phyloP scores from a whole-genome alignment of 148 eudicot genomes.

The Suaeda aralocaspica region DNA sequence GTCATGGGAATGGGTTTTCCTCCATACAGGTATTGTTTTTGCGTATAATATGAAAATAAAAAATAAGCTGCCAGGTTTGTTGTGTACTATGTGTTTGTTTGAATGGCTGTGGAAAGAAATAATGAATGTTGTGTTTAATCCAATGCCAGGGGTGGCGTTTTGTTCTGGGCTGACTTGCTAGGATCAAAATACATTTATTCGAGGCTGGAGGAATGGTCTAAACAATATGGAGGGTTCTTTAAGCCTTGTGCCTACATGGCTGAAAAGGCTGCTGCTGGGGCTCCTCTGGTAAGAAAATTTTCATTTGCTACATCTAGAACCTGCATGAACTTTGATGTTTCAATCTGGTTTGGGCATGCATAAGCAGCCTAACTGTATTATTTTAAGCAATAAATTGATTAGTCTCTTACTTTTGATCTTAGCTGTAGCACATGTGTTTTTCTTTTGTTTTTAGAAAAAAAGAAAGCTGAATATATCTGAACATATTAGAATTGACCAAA shows the following conservation, averaged over 20 bases:
- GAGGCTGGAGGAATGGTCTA: conserved; percentile 80
- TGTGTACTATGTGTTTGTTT: not conserved
- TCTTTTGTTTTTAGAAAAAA: too few species aligned
- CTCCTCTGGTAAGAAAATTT: conserved; percentile 58
- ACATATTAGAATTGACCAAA: too few species aligned
- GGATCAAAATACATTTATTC: conserved; percentile 83
- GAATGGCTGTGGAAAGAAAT: not conserved
- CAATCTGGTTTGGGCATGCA: too few species aligned
- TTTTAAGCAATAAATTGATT: too few species aligned
- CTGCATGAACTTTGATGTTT: not conserved
- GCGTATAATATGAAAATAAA: not conserved
- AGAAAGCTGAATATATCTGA: too few species aligned
- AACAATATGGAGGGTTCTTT: conserved; percentile 67
- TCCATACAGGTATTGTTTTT: conserved; percentile 67
- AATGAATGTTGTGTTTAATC: conserved; percentile 4
- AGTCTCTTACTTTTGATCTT: too few species aligned
- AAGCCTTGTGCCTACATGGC: conserved; percentile 88
- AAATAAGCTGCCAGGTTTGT: not conserved
- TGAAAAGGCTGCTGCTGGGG: conserved; percentile 74
- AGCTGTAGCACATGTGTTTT: too few species aligned
- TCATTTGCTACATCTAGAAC: not conserved
- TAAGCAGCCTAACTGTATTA: too few species aligned
- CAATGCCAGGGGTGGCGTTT: conserved; percentile 66
- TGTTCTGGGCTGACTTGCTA: conserved; percentile 87
- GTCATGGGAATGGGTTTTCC: conserved; percentile 98